phyloP scores from a whole-genome alignment of 208 protist genomes.

The Crithidia bombi region DNA sequence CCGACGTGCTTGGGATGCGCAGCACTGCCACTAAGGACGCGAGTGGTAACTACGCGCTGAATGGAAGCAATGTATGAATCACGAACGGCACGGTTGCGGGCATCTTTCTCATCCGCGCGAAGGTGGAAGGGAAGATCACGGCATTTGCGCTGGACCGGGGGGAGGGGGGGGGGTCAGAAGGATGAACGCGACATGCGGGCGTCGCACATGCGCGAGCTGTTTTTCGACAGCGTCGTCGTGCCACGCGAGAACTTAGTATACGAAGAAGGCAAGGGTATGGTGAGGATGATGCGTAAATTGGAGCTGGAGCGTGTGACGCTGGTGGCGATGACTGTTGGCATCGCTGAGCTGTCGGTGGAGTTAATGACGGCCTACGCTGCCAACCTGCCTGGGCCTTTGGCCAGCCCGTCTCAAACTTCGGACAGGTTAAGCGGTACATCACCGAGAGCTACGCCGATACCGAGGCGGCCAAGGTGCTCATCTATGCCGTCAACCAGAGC shows the following conservation, averaged over 20 bases:
- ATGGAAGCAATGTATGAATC: conserved; percentile 98
- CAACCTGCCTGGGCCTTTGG: conserved; percentile 93
- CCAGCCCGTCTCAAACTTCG: conserved; percentile 88
- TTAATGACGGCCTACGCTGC: conserved; percentile 89
- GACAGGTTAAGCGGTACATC: conserved; percentile 96
- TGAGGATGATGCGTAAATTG: conserved; percentile 85
- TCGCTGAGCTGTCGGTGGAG: conserved; percentile 77
- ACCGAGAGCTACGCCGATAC: conserved; percentile 94
- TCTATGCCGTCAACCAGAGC: conserved; percentile 86
- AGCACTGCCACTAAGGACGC: conserved; percentile 83
- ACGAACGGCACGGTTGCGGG: conserved; percentile 97
- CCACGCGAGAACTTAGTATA: conserved; percentile 71
- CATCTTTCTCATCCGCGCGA: conserved; percentile 96
- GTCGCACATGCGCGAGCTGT: conserved; percentile 80
- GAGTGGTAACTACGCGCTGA: conserved; percentile 85
- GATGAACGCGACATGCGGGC: conserved; percentile 86
- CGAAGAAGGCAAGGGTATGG: conserved; percentile 63
- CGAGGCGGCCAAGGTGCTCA: conserved; percentile 87
- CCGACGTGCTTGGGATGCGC: conserved; percentile 96
- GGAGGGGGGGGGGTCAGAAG: conserved; percentile 59
- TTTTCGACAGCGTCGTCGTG: conserved; percentile 76
- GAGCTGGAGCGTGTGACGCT: conserved; percentile 83
- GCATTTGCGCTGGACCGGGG: conserved; percentile 69
- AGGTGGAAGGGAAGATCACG: conserved; percentile 89
- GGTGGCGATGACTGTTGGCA: conserved; percentile 84